Conservation (phyloP, 345 rosid genomes). For the Toxicodendron radicans region DNA sequence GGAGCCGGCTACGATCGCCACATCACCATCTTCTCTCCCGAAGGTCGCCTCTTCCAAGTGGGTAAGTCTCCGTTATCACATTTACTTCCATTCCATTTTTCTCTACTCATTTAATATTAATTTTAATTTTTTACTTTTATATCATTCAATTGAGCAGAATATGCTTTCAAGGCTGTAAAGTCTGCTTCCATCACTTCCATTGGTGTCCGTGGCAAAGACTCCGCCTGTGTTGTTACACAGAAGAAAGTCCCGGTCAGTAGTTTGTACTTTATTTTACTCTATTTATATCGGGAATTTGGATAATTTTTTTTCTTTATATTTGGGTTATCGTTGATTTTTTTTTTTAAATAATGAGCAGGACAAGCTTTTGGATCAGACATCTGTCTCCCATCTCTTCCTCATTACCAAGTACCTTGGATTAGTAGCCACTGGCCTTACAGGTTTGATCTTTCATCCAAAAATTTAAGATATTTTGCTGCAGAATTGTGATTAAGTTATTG, state of each 20-base stretch:
- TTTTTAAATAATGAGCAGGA: slow-evolving; percentile 53
- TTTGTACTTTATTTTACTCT: not conserved
- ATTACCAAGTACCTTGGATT: slow-evolving; percentile 87
- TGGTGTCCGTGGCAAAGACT: slow-evolving; percentile 95
- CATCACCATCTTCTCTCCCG: slow-evolving; percentile 86
- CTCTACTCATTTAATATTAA: not conserved
- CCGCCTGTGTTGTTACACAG: slow-evolving; percentile 95
- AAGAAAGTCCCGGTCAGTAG: slow-evolving; percentile 95
- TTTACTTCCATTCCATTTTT: not conserved
- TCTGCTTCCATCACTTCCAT: slow-evolving; percentile 91
- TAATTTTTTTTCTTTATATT: not conserved
- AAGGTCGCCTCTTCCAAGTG: slow-evolving; percentile 92
- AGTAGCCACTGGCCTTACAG: slow-evolving; percentile 94
- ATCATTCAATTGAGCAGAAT: slow-evolving; percentile 45
- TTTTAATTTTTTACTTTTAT: too few species aligned
- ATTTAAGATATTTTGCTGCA: not conserved
- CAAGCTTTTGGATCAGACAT: slow-evolving; percentile 96
- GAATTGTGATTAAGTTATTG: not conserved
- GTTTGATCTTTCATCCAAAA: slow-evolving; percentile 31
- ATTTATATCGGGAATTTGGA: not conserved
- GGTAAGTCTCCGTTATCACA: slow-evolving; percentile 36
- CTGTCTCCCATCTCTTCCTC: slow-evolving; percentile 88
- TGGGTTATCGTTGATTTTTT: slow-evolving; percentile 5
- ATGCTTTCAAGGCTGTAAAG: slow-evolving; percentile 97
- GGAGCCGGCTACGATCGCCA: slow-evolving; percentile 90